Base-by-base conservation (phyloP, 768 basidiomycete genomes). In the Trametopsis cervina region DNA sequence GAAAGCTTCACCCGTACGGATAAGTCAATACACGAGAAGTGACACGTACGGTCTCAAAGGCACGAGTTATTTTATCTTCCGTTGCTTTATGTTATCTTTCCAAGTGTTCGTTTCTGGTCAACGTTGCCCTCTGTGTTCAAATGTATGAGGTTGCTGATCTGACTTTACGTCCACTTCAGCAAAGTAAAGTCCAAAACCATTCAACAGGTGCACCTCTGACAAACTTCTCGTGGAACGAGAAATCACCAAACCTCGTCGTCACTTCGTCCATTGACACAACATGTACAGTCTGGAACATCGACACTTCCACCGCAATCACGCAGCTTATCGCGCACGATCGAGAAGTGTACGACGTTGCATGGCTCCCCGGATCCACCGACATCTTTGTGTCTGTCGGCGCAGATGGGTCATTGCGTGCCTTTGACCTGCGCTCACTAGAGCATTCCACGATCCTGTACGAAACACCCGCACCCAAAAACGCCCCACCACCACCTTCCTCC, bases 391-490 rank as follows among this genome's bases (percentile, higher is more conserved):
- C 93, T 4, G 96, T 98, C 21, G 96, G 96, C 20, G 95, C 95
- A 24, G 96, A 99, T 61, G 96, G 96, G 10, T 91, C 88, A 54
- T 70, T 98, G 43, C 88, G 96, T 44, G 94, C 95, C 11, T 99
- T 98, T 65, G 96, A 99, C 66, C 73, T 99, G 47, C 84, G 96
- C 42, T 90, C 89, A 56, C 76, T 99, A 39, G 96, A 99, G 64
- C 96, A 98, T 67, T 96, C 92, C 11, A 99, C 96, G 10, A 99
- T 99, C 59, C 75, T 98, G 35, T 99, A 98, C 66, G 96, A 99
- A 70, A 89, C 86, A 0, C 85, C 87, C 2, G 77, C 84, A 3
- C 87, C 89, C 0, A 88, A 89, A 64, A 80, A 80, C 56, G 69
- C 78, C 2, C 74, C 80, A 2, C 74, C 80, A 22, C 76, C 79